Evolutionary conservation across 176 grass and related monocot genomes (phyloP).

Genomic region (Secale cereale): DNA sequence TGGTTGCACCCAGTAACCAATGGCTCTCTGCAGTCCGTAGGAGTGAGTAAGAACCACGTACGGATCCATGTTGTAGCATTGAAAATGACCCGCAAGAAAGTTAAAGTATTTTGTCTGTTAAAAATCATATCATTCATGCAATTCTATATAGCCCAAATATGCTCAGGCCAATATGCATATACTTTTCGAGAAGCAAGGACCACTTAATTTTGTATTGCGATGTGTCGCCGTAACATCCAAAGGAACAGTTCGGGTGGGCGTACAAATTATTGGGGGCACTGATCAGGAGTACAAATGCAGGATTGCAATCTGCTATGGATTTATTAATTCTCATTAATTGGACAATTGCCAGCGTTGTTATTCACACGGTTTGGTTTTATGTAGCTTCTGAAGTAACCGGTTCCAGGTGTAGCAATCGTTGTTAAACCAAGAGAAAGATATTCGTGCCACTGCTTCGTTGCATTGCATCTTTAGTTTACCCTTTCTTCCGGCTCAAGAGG

Average conservation of each 20-base stretch:
- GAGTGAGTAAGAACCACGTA: too few species aligned
- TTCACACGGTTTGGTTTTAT: neutral
- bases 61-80: too few species aligned
- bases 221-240: constrained; percentile 16
- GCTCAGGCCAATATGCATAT: too few species aligned
- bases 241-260: constrained; percentile 11
- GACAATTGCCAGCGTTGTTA: neutral
- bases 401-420: neutral
- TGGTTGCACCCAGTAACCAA: too few species aligned
- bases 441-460: neutral
- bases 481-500: constrained; percentile 13
- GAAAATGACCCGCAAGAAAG: too few species aligned
- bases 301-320: neutral
- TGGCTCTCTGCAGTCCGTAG: too few species aligned
- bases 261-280: constrained; percentile 15
- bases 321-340: neutral
- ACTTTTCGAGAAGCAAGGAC: too few species aligned
- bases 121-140: too few species aligned
- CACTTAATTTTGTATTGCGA: constrained; percentile 13
- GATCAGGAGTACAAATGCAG: too few species aligned
- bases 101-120: too few species aligned
- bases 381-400: neutral
- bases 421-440: neutral
- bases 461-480: neutral
- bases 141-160: too few species aligned